Percentiles rank a stretch among this genome's conserved stretches.
phyloP scores from a whole-genome alignment of 305 asterid genomes.

The Fraxinus baroniana region DNA sequence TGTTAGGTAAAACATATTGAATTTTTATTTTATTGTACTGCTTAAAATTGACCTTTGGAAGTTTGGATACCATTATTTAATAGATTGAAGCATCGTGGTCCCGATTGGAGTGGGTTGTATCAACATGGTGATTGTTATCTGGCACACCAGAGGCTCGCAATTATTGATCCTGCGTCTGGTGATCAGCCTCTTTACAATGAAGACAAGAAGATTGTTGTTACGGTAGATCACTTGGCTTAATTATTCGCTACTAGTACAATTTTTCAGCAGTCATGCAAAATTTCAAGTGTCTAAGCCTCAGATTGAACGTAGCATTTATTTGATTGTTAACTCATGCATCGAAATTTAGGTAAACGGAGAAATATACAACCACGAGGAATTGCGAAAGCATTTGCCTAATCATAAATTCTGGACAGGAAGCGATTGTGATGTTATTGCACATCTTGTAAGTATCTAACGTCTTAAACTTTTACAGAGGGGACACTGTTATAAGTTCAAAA shows the following conservation, averaged over 20 bases:
- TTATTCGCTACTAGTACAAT: neutral
- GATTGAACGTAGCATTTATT: neutral
- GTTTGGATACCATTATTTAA: slow-evolving; percentile 15
- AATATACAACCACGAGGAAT: slow-evolving; percentile 85
- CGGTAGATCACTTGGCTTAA: slow-evolving; percentile 37
- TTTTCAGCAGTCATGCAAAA: neutral
- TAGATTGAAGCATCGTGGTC: slow-evolving; percentile 98
- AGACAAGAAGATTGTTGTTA: slow-evolving; percentile 69
- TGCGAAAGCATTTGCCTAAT: slow-evolving; percentile 60
- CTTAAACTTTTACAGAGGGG: neutral
- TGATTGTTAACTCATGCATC: neutral
- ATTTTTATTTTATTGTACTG: neutral
- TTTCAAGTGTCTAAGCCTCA: neutral
- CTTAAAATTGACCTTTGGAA: slow-evolving; percentile 11
- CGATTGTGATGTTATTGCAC: slow-evolving; percentile 96
- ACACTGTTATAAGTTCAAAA: neutral
- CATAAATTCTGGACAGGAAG: slow-evolving; percentile 93
- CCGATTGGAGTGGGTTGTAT: slow-evolving; percentile 94
- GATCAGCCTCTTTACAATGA: slow-evolving; percentile 90
- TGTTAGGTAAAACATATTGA: neutral
- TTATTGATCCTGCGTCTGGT: slow-evolving; percentile 94
- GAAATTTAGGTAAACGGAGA: slow-evolving; percentile 86
- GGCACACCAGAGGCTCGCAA: slow-evolving; percentile 90
- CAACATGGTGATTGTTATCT: slow-evolving; percentile 76
- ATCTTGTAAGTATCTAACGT: slow-evolving; percentile 65